These are phyloP conservation scores for Angophora floribunda DNA, from an alignment of 345 rosid genomes.

Conservation along the genomic window DNA sequence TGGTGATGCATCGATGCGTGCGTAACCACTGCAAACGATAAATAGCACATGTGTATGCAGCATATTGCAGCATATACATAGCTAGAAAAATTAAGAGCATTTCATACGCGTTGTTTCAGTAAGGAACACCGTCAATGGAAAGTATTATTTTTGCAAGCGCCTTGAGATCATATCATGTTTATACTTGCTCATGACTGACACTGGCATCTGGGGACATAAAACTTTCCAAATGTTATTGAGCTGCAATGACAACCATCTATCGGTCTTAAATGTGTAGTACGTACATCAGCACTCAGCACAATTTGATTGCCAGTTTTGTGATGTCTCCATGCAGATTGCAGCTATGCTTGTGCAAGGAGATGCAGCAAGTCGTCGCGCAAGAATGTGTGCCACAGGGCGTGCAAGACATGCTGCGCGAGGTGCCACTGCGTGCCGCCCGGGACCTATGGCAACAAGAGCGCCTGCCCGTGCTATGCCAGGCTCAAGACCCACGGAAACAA, in stretches of 20 bases:
- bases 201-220: background rate
- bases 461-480: constrained; percentile 43
- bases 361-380: constrained; percentile 35
- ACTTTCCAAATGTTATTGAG: background rate
- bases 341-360: constrained; percentile 21
- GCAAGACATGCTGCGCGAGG: constrained; percentile 38
- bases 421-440: constrained; percentile 68
- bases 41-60: background rate
- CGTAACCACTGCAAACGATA: background rate
- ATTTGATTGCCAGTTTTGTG: background rate
- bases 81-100: background rate
- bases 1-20: background rate
- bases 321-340: constrained; percentile 18
- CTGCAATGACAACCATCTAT: background rate
- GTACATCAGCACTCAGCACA: background rate
- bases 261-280: background rate
- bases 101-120: background rate
- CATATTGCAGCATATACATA: background rate
- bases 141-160: background rate
- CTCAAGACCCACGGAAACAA: constrained; percentile 34
- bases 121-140: background rate
- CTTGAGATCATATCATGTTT: background rate
- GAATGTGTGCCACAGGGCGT: constrained; percentile 45
- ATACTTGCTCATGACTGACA: background rate
- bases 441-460: constrained; percentile 28